phyloP scores from a whole-genome alignment of 371 early-diverging fungal species.

The Saksenaea vasiformis region DNA sequence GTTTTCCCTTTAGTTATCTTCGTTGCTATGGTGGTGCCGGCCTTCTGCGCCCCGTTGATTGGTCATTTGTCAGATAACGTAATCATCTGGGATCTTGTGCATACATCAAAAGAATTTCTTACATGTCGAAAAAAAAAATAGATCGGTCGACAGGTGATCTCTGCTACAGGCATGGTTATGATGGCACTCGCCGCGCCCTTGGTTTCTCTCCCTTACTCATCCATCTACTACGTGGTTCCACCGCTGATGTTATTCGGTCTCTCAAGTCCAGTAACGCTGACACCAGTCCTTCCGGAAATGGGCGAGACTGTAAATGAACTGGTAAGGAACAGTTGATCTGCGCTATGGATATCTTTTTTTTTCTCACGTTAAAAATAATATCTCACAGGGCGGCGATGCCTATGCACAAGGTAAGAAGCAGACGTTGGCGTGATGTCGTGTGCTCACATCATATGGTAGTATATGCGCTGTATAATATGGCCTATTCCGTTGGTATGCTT shows the following conservation, averaged over 20 bases:
- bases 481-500: constrained; percentile 60
- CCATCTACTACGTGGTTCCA: constrained; percentile 49
- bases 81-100: neutral
- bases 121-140: constrained; percentile 2
- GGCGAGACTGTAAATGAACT: constrained; percentile 54
- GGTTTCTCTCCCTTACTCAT: constrained; percentile 40
- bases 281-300: constrained; percentile 61
- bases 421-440: neutral
- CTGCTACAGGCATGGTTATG: constrained; percentile 54
- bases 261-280: constrained; percentile 57
- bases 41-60: constrained; percentile 59
- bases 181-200: constrained; percentile 54
- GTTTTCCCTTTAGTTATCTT: constrained; percentile 42
- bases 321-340: constrained; percentile 34
- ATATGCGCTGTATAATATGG: constrained; percentile 61
- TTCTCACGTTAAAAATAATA: constrained; percentile 1
- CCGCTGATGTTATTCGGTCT: constrained; percentile 59
- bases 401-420: constrained; percentile 49
- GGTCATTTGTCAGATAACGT: constrained; percentile 63
- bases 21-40: constrained; percentile 66
- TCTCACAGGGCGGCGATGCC: constrained; percentile 47
- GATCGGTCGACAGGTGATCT: constrained; percentile 53
- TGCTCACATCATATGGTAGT: constrained; percentile 21
- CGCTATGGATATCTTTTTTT: constrained; percentile 1
- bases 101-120: neutral